A percentile compares a stretch with the other conserved stretches of the same genome.
phyloP scores from a whole-genome alignment of 495 filamentous ascomycete species.

The Copromyces sp. region DNA sequence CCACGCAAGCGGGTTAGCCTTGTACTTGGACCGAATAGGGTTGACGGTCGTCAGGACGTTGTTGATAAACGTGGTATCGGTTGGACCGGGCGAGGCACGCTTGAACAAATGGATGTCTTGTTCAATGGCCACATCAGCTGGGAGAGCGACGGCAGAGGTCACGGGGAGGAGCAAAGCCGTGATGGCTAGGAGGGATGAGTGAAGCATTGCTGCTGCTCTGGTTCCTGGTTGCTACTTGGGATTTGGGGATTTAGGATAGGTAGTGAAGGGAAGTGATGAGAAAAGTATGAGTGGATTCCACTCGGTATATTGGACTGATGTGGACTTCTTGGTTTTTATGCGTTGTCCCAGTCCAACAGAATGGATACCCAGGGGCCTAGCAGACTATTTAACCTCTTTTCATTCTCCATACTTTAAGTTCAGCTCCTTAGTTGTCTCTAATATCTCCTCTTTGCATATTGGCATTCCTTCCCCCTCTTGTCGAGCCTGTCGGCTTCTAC shows the following conservation, averaged over 20 bases:
- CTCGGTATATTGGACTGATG: neutral
- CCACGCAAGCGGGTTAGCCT: constrained; percentile 4
- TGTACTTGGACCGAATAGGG: constrained; percentile 5
- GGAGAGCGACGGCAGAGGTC: neutral
- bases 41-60: constrained; percentile 7
- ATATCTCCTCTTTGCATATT: neutral
- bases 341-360: neutral
- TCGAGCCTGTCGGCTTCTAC: neutral
- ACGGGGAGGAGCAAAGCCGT: neutral
- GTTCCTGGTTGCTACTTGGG: neutral
- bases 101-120: neutral
- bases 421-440: neutral
- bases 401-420: neutral
- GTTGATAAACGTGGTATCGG: constrained; percentile 9
- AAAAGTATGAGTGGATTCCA: neutral
- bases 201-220: neutral
- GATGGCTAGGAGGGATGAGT: neutral
- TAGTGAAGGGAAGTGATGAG: neutral
- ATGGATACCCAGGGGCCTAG: neutral
- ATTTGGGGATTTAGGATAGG: neutral
- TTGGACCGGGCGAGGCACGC: constrained; percentile 8
- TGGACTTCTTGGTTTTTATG: neutral
- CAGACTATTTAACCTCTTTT: neutral
- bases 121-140: neutral
- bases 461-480: neutral